phyloP scores from a whole-genome alignment of 352 stramenopile species.

The Globisporangium paddicum region DNA sequence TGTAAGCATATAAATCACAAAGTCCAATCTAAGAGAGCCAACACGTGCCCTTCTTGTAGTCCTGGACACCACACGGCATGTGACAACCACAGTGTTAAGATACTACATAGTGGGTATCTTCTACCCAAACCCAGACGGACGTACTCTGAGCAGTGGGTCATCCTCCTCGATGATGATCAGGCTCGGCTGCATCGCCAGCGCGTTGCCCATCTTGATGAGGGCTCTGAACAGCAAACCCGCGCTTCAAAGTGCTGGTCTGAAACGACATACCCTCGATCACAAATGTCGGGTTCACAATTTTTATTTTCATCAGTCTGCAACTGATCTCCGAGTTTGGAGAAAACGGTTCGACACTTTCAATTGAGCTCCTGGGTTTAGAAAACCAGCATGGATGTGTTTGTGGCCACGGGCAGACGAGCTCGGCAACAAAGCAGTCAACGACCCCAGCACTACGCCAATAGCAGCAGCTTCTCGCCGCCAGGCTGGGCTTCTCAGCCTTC shows the following conservation, averaged over 20 bases:
- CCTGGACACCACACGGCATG: constrained; percentile 11
- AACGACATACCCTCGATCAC: background rate
- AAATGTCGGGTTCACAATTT: too few relatives aligned
- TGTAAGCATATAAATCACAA: too few relatives aligned
- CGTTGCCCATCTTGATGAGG: constrained; percentile 32
- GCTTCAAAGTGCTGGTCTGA: background rate
- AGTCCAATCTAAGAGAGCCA: background rate
- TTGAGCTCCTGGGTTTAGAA: background rate
- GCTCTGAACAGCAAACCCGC: background rate
- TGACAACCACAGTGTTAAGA: too few relatives aligned
- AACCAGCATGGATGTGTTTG: constrained; percentile 1
- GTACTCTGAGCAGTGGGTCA: constrained; percentile 32
- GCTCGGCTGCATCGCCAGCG: constrained; percentile 23
- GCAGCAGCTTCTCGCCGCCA: background rate
- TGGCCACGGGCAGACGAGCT: too few relatives aligned
- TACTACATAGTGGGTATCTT: too few relatives aligned
- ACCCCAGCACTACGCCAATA: background rate
- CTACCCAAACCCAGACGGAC: background rate
- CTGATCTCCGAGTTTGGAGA: background rate
- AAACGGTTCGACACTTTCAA: background rate
- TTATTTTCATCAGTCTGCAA: background rate
- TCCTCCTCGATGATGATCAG: constrained; percentile 47
- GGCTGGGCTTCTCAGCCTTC: background rate
- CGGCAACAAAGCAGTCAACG: background rate
- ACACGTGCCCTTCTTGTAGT: constrained; percentile 28